Conservation (phyloP, 1,284 basidiomycete species). For the Quambalaria eucalypti region DNA sequence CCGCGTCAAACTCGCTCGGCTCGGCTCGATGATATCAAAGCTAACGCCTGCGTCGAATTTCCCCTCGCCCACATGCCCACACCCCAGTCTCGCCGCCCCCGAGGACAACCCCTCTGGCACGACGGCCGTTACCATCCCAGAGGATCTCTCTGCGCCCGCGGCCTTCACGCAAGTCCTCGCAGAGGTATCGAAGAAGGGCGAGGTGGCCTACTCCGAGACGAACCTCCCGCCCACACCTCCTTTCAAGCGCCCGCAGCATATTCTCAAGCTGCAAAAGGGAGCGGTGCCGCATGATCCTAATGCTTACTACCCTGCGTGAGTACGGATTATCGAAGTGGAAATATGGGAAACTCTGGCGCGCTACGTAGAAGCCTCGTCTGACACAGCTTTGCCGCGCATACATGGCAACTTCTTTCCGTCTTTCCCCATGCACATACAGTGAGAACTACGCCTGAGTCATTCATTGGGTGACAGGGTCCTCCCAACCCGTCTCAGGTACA, state of each 20-base stretch:
- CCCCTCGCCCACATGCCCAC: no score
- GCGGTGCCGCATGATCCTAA: constrained; percentile 40
- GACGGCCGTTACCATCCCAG: constrained; percentile 36
- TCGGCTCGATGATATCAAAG: background rate
- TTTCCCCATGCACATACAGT: no score
- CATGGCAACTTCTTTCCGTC: no score
- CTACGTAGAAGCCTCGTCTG: no score
- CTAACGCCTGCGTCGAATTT: background rate
- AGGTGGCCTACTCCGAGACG: constrained; percentile 24
- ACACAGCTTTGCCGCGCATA: no score
- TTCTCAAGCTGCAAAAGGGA: constrained; percentile 41
- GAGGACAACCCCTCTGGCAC: constrained; percentile 11
- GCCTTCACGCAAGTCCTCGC: constrained; percentile 45
- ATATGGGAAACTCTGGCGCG: no score
- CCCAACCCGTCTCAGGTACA: no score
- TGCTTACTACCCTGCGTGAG: constrained; percentile 43
- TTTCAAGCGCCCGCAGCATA: constrained; percentile 37
- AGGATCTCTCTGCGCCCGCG: constrained; percentile 36
- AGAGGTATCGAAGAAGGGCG: constrained; percentile 30
- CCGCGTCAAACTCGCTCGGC: background rate
- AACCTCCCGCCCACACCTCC: constrained; percentile 43
- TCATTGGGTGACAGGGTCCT: no score
- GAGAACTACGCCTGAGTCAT: no score
- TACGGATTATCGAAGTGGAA: no score
- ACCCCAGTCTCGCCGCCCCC: constrained; percentile 26